Evolutionary conservation across 73 alveolate species (phyloP).

Genomic region (Paramecium primaurelia): DNA sequence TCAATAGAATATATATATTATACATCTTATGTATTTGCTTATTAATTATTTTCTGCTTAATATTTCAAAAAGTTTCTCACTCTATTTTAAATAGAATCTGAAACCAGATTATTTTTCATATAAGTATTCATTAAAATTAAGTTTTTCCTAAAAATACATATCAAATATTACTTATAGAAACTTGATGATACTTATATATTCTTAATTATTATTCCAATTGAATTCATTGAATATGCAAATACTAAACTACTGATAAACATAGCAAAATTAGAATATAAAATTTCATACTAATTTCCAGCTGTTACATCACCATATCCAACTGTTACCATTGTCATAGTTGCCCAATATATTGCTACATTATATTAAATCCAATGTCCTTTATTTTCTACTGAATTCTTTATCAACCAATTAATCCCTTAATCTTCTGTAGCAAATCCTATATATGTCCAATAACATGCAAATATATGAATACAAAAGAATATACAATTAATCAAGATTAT

Average conservation of each 20-base stretch:
- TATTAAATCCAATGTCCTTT: not conserved
- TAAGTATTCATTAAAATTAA: not conserved
- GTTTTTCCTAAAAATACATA: not conserved
- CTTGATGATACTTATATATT: not conserved
- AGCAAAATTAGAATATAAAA: not conserved
- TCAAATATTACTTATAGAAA: not conserved
- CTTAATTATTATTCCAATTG: not conserved
- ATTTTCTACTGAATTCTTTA: not conserved
- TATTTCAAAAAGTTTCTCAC: not conserved
- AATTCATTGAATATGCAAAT: not conserved
- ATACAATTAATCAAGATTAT: not conserved
- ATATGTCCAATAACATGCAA: not conserved
- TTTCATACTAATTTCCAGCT: not conserved
- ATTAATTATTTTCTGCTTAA: not conserved
- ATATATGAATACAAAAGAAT: not conserved
- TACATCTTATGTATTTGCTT: not conserved
- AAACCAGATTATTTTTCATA: not conserved
- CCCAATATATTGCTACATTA: not conserved
- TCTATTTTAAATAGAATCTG: not conserved
- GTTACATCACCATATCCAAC: slow-evolving; percentile 15
- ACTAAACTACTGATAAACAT: not conserved
- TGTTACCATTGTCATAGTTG: not conserved
- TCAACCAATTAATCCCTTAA: not conserved
- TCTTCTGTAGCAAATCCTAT: not conserved
- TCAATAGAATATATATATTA: not conserved